These are phyloP conservation scores for Fomitopsis palustris DNA, from an alignment of 1,284 basidiomycete species.

Conservation along the genomic window DNA sequence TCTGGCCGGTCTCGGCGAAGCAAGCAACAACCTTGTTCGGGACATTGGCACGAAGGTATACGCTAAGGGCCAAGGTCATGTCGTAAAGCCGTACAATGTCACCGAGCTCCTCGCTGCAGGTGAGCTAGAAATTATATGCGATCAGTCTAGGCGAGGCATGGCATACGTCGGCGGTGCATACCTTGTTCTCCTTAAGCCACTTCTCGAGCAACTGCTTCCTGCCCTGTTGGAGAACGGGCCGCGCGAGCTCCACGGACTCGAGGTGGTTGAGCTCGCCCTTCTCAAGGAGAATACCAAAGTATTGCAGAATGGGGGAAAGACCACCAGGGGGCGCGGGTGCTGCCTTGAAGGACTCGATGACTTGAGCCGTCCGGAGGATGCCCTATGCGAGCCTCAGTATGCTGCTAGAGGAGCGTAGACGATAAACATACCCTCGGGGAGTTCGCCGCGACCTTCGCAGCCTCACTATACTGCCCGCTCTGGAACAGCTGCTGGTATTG, in stretches of 20 bases:
- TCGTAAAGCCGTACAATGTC: conserved; percentile 96
- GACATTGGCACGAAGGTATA: conserved; percentile 96
- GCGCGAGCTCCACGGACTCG: conserved; percentile 94
- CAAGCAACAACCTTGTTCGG: conserved; percentile 99
- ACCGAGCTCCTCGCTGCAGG: conserved; percentile 97
- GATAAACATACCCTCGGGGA: conserved; percentile 73
- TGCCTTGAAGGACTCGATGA: conserved; percentile 98
- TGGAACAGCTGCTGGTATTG: conserved; percentile 95
- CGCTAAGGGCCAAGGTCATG: conserved; percentile 98
- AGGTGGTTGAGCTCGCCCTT: conserved; percentile 97
- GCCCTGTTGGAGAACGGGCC: conserved; percentile 94
- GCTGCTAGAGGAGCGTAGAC: not conserved
- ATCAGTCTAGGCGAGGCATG: not conserved
- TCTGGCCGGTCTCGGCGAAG: conserved; percentile 99
- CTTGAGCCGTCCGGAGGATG: conserved; percentile 91
- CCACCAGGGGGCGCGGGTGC: conserved; percentile 90
- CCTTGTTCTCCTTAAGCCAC: conserved; percentile 99
- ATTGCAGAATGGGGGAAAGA: conserved; percentile 95
- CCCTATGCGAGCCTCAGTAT: conserved; percentile 49
- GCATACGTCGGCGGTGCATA: conserved; percentile 22
- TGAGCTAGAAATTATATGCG: conserved; percentile 61
- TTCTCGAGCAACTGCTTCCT: conserved; percentile 98
- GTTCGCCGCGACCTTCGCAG: conserved; percentile 98
- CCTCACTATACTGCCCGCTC: conserved; percentile 88
- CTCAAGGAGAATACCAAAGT: conserved; percentile 97